These are phyloP conservation scores for Chloris gayana DNA, from an alignment of 176 grass and related monocot species.

Conservation along the genomic window DNA sequence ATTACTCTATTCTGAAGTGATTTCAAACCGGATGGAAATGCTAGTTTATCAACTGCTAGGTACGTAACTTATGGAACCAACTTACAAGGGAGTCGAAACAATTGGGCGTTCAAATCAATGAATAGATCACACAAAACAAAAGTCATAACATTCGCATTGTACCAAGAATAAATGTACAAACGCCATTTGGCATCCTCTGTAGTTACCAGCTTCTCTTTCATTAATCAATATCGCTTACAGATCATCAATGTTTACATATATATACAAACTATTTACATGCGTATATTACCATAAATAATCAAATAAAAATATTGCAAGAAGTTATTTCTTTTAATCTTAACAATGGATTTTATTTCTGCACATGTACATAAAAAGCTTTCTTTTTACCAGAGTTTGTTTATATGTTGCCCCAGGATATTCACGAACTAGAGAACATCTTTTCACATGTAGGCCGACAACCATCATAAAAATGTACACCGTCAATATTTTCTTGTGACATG, in stretches of 20 bases:
- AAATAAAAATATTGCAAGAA: background rate
- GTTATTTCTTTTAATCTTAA: background rate
- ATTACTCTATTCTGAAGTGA: no score
- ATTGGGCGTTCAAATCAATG: background rate
- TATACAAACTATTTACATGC: no score
- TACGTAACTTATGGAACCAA: background rate
- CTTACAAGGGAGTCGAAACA: background rate
- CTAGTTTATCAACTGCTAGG: no score
- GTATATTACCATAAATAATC: background rate
- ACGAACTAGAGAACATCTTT: background rate
- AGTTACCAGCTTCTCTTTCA: no score
- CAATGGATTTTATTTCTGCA: conserved; percentile 12
- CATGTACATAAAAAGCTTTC: background rate
- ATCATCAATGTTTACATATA: no score
- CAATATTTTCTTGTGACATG: background rate
- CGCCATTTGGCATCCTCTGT: no score
- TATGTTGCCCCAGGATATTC: background rate
- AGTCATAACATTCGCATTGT: background rate
- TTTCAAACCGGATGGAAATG: no score
- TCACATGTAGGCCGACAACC: background rate
- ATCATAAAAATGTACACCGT: background rate
- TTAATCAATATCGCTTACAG: no score
- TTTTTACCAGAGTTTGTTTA: background rate
- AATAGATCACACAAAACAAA: background rate
- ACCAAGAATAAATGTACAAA: no score